Conservation (phyloP, 164 flowering plant genomes). For the Chimonanthus praecox region DNA sequence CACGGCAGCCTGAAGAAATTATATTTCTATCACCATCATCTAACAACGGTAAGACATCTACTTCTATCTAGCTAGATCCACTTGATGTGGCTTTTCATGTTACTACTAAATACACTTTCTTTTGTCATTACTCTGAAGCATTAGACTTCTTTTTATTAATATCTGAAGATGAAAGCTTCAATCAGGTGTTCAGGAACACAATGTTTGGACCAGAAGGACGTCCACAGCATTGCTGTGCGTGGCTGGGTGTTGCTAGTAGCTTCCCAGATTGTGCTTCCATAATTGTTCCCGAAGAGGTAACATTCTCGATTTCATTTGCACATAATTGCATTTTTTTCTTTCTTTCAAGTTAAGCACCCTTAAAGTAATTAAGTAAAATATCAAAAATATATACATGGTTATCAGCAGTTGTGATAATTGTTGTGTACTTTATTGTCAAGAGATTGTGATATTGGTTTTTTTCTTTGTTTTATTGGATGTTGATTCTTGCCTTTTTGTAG, state of each 20-base stretch:
- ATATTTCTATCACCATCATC: conserved; percentile 94
- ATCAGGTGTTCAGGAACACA: conserved; percentile 93
- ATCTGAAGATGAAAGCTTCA: neutral
- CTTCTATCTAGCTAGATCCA: neutral
- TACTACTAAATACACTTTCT: neutral
- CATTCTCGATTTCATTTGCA: neutral
- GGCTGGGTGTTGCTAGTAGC: conserved; percentile 99
- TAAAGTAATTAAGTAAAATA: neutral
- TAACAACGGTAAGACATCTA: conserved; percentile 64
- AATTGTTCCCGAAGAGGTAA: conserved; percentile 92
- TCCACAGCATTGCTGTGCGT: conserved; percentile 99
- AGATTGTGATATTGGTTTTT: too few species aligned
- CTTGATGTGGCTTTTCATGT: neutral
- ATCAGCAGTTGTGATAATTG: neutral
- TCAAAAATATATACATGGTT: too few species aligned
- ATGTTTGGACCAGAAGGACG: conserved; percentile 99
- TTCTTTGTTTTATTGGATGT: too few species aligned
- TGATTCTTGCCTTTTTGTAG: too few species aligned
- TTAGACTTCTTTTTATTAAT: neutral
- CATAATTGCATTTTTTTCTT: neutral
- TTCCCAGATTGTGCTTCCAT: conserved; percentile 96
- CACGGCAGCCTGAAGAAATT: conserved; percentile 89
- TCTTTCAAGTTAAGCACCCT: neutral
- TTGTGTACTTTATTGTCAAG: too few species aligned
- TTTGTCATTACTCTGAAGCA: neutral